These are phyloP conservation scores for Ophiocordyceps robertsii DNA, from an alignment of 2,329 filamentous ascomycete genomes.

Conservation along the genomic window DNA sequence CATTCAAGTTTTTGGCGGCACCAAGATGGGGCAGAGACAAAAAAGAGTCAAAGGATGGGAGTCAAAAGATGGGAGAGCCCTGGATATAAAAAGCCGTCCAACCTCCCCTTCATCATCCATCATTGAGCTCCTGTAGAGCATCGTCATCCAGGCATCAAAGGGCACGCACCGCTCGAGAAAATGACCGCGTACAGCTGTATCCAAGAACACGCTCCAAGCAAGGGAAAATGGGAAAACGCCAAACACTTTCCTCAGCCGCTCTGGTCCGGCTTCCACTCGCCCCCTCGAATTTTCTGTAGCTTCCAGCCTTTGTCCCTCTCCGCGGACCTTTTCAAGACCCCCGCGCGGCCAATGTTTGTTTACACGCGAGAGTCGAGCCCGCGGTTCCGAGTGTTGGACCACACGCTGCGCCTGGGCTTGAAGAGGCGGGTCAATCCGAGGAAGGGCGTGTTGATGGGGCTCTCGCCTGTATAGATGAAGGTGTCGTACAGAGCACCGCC, in stretches of 20 bases:
- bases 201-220: neutral
- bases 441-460: slow-evolving; percentile 54
- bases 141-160: no score
- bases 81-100: no score
- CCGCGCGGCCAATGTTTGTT: neutral
- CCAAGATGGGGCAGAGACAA: no score
- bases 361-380: neutral
- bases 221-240: neutral
- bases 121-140: no score
- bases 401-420: slow-evolving; percentile 16
- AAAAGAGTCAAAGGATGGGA: no score
- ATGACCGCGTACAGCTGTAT: neutral
- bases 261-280: neutral
- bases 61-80: no score
- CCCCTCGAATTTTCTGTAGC: no score
- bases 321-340: no score
- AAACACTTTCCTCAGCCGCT: neutral
- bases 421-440: slow-evolving; percentile 44
- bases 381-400: neutral
- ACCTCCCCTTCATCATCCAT: no score
- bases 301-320: no score
- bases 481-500: slow-evolving; percentile 55
- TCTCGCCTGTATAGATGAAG: slow-evolving; percentile 57
- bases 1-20: no score
- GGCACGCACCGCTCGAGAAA: neutral